Base-by-base conservation (phyloP, 345 rosid species). In the Hibiscus trionum region DNA sequence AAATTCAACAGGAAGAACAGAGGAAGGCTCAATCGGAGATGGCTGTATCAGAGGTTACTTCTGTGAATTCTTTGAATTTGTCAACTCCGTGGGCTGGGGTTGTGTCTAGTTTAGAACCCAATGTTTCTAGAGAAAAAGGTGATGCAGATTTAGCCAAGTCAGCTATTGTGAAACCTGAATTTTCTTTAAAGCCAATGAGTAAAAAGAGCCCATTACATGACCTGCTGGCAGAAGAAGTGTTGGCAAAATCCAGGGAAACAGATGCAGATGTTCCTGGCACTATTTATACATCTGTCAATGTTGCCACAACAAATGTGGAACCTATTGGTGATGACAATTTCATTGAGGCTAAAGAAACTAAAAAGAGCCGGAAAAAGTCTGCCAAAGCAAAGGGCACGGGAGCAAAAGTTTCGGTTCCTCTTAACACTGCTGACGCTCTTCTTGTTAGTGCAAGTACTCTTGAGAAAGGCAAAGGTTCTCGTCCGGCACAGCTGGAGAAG, bases 1-100 rank as follows among this genome's bases (percentile, higher is more conserved):
- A 95, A 83, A 95, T 95, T 80, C 99, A 95, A 78, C 84, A 83
- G 84, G 99, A 95, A 76, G 98, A 95, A 78, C 90, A 89, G 77
- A 88, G 80, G 85, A 89, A 70, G 76, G 85, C 84, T n/a, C 89
- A 83, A 77, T 75, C 77, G 4, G 93, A 88, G 80, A 75, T 82
- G 59, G 73, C 81, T 56, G 91, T 85, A 70, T 76, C 93, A 53
- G 94, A 90, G 72, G 62, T 74, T n/a, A 66, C 77, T 66, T 71
- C 86, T 67, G 84, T 81, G 46, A 77, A 47, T 73, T 77, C 93
- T 50, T 58, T 76, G 71, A 81, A 79, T 74, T 63, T 71, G 60
- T 65, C 91, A 47, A 59, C 88, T 71, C 96, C 98, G 35, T 90
- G 97, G 99, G 84, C 82, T 77, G 99, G 97, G 44, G 76, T 88